Base-by-base conservation (phyloP, 345 rosid genomes). In the Populus euphratica region DNA sequence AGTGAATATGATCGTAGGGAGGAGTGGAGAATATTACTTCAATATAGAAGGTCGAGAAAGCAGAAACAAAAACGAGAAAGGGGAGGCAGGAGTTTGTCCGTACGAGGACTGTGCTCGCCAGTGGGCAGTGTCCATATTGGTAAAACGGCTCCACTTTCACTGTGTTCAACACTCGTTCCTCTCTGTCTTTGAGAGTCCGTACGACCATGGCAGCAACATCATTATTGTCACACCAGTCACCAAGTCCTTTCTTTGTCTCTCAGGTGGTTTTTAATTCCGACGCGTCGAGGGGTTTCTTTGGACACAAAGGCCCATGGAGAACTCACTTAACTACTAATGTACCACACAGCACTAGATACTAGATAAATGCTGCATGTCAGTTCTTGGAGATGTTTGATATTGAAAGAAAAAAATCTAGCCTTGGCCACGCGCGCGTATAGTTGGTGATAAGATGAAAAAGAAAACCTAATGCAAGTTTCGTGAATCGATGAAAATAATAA, bases 151-250 rank as follows among this genome's bases (percentile, higher is more conserved):
- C 67, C 82, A 82, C 79, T 81, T 83, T 70, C 84, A 71, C 79
- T 82, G 73, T 83, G 86, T 74, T 75, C 78, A 65, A 70, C 69
- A 85, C 82, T 61, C 43, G 72, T 72, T 70, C n/a, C 16, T 38
- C 17, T 20, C 38, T n/a, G 66, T 23, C 4, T 36, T 8, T 25
- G 27, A 59, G 8, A 11, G 20, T 43, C 83, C 80, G 77, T 78
- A 81, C 81, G 54, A 11, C 4, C 17, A n/a, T 56, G 54, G 56
- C 69, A 44, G 73, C 56, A 77, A 33, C 56, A 43, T 78, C 64
- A 59, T n/a, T 79, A 73, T 75, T 67, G 80, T 81, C 79, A 64
- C 73, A 44, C 73, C 81, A 33, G 64, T 59, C 27, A 59, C 9
- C 63, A 3, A n/a, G 13, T 59, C 63, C 63, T 39, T 39, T 5